Evolutionary conservation across 805 yeast genomes (phyloP).

Genomic region (Candida ipomoeae): DNA sequence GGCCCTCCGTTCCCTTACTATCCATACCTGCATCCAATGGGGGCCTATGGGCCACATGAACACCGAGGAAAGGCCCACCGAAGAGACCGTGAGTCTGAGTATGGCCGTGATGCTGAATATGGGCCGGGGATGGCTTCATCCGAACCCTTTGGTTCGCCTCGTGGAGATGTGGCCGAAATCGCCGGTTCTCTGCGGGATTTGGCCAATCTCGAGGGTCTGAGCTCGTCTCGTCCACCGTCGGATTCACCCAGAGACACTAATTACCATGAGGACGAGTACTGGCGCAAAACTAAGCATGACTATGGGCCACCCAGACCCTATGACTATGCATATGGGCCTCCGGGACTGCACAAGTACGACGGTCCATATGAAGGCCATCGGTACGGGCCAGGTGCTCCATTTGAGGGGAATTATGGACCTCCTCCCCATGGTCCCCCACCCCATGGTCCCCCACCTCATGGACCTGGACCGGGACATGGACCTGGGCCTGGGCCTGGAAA

Average conservation of each 20-base stretch:
- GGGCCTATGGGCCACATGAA: not conserved
- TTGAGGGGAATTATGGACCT: not conserved
- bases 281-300: not conserved
- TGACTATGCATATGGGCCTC: not conserved
- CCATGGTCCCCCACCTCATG: not conserved
- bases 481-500: not conserved
- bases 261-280: not conserved
- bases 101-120: not conserved
- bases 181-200: not conserved
- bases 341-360: not conserved
- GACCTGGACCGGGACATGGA: not conserved
- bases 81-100: not conserved
- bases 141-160: not conserved
- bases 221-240: not conserved
- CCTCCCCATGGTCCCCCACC: not conserved
- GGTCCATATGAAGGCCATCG: not conserved
- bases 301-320: not conserved
- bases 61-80: not conserved
- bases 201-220: not conserved
- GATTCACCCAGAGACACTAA: not conserved
- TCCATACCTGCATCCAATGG: conserved; percentile 1
- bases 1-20: conserved; percentile 5
- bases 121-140: not conserved
- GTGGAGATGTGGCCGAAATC: not conserved
- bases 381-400: not conserved